Evolutionary conservation across 345 rosid genomes (phyloP).

Genomic region (Eucalyptus erythrocorys): DNA sequence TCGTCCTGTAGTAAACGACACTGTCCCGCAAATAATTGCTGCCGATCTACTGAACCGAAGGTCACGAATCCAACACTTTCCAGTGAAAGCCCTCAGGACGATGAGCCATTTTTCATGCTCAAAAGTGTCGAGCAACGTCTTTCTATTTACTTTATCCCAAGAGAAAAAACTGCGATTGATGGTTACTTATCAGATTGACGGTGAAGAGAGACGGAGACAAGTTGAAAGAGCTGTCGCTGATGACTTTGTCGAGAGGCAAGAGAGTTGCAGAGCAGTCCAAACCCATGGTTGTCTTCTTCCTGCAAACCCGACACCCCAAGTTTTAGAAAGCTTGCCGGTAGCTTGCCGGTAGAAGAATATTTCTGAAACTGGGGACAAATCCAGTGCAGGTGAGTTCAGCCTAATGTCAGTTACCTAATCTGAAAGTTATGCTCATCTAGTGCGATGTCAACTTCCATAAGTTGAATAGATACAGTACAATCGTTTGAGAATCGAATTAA

Average conservation of each 20-base stretch:
- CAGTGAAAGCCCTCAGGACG: background rate
- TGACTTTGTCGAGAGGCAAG: too few species aligned
- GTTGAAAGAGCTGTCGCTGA: background rate
- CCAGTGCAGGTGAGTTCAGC: background rate
- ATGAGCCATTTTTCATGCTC: accelerated
- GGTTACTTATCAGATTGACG: background rate
- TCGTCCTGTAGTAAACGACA: background rate
- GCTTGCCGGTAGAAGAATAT: background rate
- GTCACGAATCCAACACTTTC: too few species aligned
- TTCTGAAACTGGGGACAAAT: background rate
- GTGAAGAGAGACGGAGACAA: background rate
- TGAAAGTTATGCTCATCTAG: background rate
- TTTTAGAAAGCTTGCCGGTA: background rate
- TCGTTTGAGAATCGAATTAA: background rate
- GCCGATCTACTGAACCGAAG: background rate
- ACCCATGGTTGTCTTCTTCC: background rate
- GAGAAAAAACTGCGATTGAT: background rate
- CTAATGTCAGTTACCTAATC: background rate
- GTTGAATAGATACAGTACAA: background rate
- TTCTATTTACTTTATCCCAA: background rate
- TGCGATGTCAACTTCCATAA: background rate
- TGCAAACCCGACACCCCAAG: background rate
- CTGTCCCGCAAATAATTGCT: background rate
- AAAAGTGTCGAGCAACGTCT: background rate
- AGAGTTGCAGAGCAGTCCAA: background rate